Evolutionary conservation across 2,329 filamentous ascomycete genomes (phyloP).

Genomic region (Ascochyta lentis): DNA sequence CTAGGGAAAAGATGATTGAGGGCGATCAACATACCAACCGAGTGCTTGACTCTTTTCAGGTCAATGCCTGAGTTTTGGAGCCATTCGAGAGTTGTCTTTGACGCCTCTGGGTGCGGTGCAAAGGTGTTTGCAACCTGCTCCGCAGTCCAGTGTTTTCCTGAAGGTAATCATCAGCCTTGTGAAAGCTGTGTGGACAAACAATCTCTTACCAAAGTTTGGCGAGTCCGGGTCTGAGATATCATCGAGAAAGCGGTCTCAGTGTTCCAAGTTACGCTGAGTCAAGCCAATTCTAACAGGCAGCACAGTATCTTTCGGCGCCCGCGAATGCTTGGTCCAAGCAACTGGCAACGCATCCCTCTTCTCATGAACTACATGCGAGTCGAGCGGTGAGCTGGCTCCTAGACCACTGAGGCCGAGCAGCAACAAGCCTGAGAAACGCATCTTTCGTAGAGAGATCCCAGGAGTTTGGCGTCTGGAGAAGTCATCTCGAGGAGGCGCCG

Average conservation of each 20-base stretch:
- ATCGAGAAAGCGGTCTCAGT: slow-evolving; percentile 19
- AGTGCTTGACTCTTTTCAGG: slow-evolving; percentile 19
- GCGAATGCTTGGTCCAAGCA: slow-evolving; percentile 22
- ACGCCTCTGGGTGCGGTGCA: slow-evolving; percentile 21
- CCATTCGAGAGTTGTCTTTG: slow-evolving; percentile 23
- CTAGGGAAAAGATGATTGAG: neutral
- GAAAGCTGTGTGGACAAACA: neutral
- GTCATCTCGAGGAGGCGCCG: neutral
- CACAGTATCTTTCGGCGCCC: slow-evolving; percentile 17
- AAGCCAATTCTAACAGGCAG: slow-evolving; percentile 23
- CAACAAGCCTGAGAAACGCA: slow-evolving; percentile 17
- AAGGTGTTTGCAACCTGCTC: slow-evolving; percentile 24
- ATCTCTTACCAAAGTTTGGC: slow-evolving; percentile 21
- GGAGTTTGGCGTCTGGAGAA: neutral
- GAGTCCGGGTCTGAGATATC: slow-evolving; percentile 28
- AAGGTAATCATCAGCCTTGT: neutral
- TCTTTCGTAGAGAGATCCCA: neutral
- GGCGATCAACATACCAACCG: slow-evolving; percentile 9
- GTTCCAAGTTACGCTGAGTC: slow-evolving; percentile 23
- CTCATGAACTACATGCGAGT: slow-evolving; percentile 19
- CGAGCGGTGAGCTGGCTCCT: slow-evolving; percentile 6
- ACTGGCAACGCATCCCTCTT: slow-evolving; percentile 18
- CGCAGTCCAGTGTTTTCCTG: slow-evolving; percentile 21
- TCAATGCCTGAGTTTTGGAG: slow-evolving; percentile 23
- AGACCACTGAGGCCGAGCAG: slow-evolving; percentile 13